These are phyloP conservation scores for Lichtheimia ornata DNA, from an alignment of 371 early-diverging fungal species.

Conservation along the genomic window DNA sequence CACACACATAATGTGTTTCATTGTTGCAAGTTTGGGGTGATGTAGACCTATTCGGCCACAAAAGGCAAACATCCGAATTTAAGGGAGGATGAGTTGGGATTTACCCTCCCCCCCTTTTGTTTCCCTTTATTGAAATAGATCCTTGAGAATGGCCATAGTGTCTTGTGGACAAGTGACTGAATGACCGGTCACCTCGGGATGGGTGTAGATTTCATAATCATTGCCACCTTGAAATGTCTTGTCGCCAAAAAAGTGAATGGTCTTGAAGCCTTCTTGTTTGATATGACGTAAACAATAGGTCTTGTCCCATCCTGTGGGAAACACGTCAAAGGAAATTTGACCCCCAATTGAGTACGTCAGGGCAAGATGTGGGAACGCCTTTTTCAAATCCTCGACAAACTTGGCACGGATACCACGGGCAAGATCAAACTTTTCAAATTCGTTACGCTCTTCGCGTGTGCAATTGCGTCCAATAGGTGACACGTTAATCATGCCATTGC, in stretches of 20 bases:
- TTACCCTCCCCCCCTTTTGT: no score
- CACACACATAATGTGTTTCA: no score
- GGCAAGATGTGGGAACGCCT: conserved; percentile 86
- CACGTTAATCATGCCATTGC: conserved; percentile 99
- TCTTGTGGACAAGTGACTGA: conserved; percentile 90
- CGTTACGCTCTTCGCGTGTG: conserved; percentile 89
- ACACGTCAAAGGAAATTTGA: conserved; percentile 99
- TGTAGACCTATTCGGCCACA: no score
- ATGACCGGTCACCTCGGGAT: conserved; percentile 88
- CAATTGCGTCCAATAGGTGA: conserved; percentile 99
- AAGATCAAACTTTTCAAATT: conserved; percentile 94
- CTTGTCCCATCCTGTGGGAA: conserved; percentile 99
- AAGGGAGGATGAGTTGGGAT: no score
- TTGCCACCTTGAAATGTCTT: conserved; percentile 99
- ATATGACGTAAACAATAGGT: conserved; percentile 98
- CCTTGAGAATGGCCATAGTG: conserved; percentile 85
- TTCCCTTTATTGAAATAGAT: conserved; percentile 63
- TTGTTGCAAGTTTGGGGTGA: no score
- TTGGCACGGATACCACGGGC: conserved; percentile 78
- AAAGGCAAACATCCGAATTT: no score
- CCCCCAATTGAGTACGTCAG: conserved; percentile 99
- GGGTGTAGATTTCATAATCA: conserved; percentile 97
- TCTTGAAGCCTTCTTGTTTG: conserved; percentile 84
- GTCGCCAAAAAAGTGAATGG: conserved; percentile 99
- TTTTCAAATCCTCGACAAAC: conserved; percentile 86